phyloP scores from a whole-genome alignment of 192 early-diverging fungal species.

The Physocladia obscura region DNA sequence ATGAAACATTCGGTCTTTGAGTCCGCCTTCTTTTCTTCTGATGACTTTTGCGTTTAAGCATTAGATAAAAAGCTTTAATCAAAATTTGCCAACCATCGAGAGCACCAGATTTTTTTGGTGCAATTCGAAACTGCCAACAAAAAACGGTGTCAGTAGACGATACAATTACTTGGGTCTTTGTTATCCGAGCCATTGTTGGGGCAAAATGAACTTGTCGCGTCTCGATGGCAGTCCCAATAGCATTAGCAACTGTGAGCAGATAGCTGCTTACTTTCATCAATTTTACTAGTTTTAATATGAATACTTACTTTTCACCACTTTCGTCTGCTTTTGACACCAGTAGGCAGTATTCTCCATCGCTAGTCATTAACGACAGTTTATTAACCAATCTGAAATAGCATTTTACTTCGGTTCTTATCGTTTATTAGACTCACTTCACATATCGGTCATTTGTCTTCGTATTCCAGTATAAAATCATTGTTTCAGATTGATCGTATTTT shows the following conservation, averaged over 20 bases:
- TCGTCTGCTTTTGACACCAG: slow-evolving; percentile 49
- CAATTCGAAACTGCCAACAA: slow-evolving; percentile 51
- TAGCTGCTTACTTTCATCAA: slow-evolving; percentile 29
- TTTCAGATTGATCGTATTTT: slow-evolving; percentile 44
- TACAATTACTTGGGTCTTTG: slow-evolving; percentile 44
- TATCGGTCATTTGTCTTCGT: slow-evolving; percentile 52
- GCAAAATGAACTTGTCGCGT: slow-evolving; percentile 53
- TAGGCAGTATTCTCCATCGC: slow-evolving; percentile 49
- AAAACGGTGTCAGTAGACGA: slow-evolving; percentile 47
- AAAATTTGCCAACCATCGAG: slow-evolving; percentile 25
- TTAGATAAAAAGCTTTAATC: slow-evolving; percentile 19
- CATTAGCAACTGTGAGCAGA: slow-evolving; percentile 50
- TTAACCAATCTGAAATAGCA: slow-evolving; percentile 30
- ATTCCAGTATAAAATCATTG: slow-evolving; percentile 56
- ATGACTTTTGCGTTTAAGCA: slow-evolving; percentile 4
- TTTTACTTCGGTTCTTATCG: not conserved
- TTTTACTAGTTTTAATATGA: not conserved
- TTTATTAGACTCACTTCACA: slow-evolving; percentile 39
- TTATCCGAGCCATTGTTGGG: slow-evolving; percentile 46
- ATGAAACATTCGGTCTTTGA: slow-evolving; percentile 49
- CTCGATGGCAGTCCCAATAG: slow-evolving; percentile 57
- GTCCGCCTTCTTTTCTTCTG: slow-evolving; percentile 44
- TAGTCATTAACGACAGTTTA: slow-evolving; percentile 43
- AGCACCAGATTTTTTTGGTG: slow-evolving; percentile 35
- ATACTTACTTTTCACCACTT: slow-evolving; percentile 24